Percentiles rank a stretch among this genome's conserved stretches.
Evolutionary conservation across 176 grass and related monocot genomes (phyloP).

Genomic region (Oryza longistaminata): DNA sequence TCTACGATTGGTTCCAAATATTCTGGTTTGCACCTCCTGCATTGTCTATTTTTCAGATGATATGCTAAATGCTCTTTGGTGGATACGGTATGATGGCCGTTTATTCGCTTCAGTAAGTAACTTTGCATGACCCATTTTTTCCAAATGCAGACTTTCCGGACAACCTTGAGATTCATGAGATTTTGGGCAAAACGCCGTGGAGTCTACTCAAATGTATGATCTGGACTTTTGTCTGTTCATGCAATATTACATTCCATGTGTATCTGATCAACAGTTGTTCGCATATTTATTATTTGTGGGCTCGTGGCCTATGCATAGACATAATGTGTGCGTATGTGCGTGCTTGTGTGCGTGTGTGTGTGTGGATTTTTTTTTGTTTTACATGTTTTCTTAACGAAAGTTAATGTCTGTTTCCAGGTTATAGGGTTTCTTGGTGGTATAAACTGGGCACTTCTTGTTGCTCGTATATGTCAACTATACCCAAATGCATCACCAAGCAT

Average conservation of each 20-base stretch:
- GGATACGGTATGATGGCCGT: neutral
- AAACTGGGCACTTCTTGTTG: constrained; percentile 96
- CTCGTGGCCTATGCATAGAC: neutral
- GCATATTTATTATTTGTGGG: neutral
- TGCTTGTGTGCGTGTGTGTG: neutral
- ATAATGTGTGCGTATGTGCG: too few relatives aligned
- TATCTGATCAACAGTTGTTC: neutral
- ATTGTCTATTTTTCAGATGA: constrained; percentile 29
- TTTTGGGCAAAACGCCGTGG: constrained; percentile 84
- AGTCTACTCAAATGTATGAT: constrained; percentile 91
- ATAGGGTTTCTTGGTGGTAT: constrained; percentile 96
- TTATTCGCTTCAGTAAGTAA: neutral
- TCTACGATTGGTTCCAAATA: constrained; percentile 79
- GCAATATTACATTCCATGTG: neutral
- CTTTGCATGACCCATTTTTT: constrained; percentile 2
- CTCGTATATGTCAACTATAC: constrained; percentile 92
- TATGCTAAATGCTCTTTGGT: neutral
- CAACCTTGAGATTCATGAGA: constrained; percentile 90
- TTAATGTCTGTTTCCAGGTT: constrained; percentile 56
- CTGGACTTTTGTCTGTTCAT: neutral
- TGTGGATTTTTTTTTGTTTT: neutral
- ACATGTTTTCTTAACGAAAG: constrained; percentile 15
- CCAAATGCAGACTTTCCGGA: constrained; percentile 72
- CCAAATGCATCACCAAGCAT: constrained; percentile 88
- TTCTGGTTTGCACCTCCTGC: constrained; percentile 47